Conservation (phyloP, 805 yeast genomes). For the Starmerella bombi region DNA sequence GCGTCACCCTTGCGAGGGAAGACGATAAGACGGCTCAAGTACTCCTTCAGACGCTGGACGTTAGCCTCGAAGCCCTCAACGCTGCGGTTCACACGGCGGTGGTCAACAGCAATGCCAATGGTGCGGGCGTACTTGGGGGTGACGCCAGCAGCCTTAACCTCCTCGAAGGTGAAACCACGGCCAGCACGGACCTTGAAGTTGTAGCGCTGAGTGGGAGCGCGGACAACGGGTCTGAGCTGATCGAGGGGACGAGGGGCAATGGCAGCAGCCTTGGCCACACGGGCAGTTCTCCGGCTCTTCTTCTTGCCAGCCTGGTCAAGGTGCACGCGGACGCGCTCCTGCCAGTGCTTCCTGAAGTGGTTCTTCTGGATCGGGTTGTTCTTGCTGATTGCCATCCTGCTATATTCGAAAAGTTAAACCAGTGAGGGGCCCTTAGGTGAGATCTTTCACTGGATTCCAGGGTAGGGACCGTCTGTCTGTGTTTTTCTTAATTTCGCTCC, state of each 20-base stretch:
- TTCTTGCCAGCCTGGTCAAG: slow-evolving; percentile 99
- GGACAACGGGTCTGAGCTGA: slow-evolving; percentile 89
- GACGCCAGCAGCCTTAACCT: slow-evolving; percentile 94
- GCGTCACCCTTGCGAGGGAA: slow-evolving; percentile 77
- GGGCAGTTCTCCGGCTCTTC: slow-evolving; percentile 89
- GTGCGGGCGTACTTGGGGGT: slow-evolving; percentile 87
- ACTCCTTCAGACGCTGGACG: slow-evolving; percentile 93
- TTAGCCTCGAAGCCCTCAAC: slow-evolving; percentile 88
- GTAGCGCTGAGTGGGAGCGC: slow-evolving; percentile 97
- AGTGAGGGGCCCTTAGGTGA: slow-evolving; percentile 2
- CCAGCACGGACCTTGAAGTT: slow-evolving; percentile 99
- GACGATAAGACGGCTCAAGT: slow-evolving; percentile 88
- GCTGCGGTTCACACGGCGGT: slow-evolving; percentile 98
- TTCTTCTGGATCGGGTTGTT: slow-evolving; percentile 97
- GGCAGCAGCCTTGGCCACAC: slow-evolving; percentile 86
- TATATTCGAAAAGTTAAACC: slow-evolving; percentile 12
- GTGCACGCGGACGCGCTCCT: slow-evolving; percentile 98
- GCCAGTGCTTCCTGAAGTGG: slow-evolving; percentile 99
- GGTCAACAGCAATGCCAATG: slow-evolving; percentile 97
- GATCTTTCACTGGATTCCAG: slow-evolving; percentile 9
- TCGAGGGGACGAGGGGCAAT: slow-evolving; percentile 98
- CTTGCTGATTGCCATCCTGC: slow-evolving; percentile 78
- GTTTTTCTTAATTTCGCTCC: background rate
- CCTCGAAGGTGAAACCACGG: slow-evolving; percentile 97
- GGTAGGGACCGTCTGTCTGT: slow-evolving; percentile 3